Conservation (phyloP, 2,329 filamentous ascomycete species). For the Ophiostoma tasmaniense region DNA sequence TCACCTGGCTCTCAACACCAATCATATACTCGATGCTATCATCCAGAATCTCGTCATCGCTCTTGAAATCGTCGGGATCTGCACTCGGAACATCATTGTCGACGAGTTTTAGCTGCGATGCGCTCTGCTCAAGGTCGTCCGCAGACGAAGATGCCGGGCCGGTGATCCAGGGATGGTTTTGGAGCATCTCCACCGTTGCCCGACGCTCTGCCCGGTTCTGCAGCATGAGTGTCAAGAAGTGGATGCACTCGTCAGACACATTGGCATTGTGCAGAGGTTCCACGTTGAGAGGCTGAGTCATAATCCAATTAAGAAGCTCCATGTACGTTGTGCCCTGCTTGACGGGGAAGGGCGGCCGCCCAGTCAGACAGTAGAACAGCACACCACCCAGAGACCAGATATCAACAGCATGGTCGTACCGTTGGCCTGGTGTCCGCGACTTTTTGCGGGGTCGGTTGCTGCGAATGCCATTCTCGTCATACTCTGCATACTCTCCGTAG, state of each 20-base stretch:
- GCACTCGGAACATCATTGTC: slow-evolving; percentile 11
- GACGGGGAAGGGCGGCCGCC: slow-evolving; percentile 71
- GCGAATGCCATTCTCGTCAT: slow-evolving; percentile 53
- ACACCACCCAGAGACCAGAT: slow-evolving; percentile 96
- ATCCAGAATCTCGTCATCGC: slow-evolving; percentile 27
- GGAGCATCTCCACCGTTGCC: slow-evolving; percentile 62
- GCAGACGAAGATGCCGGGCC: slow-evolving; percentile 40
- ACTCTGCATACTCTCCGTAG: slow-evolving; percentile 64
- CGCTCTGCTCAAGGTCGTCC: slow-evolving; percentile 47
- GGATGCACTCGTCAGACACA: slow-evolving; percentile 59
- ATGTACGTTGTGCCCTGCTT: slow-evolving; percentile 66
- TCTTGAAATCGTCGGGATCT: slow-evolving; percentile 17
- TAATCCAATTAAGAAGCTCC: slow-evolving; percentile 76
- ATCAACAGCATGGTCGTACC: slow-evolving; percentile 87
- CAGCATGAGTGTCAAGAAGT: slow-evolving; percentile 72
- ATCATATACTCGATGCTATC: slow-evolving; percentile 17
- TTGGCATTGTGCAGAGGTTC: slow-evolving; percentile 48
- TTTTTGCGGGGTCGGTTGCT: slow-evolving; percentile 55
- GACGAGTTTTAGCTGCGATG: slow-evolving; percentile 56
- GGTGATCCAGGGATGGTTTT: slow-evolving; percentile 65
- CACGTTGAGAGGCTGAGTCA: slow-evolving; percentile 64
- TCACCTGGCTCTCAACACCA: slow-evolving; percentile 27
- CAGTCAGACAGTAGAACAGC: slow-evolving; percentile 76
- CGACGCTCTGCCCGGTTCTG: slow-evolving; percentile 70
- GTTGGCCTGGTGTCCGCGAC: slow-evolving; percentile 44